Conservation (phyloP, 352 stramenopile genomes). For the Phytopythium kandeliae region DNA sequence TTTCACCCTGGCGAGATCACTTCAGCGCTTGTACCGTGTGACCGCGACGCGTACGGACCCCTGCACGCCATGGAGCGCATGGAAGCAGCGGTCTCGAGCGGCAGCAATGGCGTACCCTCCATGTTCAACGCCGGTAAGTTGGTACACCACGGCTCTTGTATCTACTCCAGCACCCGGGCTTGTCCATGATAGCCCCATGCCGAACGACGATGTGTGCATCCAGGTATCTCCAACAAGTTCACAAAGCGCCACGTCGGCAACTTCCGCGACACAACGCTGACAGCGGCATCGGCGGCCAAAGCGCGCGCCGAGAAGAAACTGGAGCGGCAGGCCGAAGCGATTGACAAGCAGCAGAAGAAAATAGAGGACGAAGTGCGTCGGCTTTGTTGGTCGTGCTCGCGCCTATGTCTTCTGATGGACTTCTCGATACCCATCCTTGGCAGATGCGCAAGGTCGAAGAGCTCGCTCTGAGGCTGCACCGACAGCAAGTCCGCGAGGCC, state of each 20-base stretch:
- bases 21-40: too few species aligned
- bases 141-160: too few species aligned
- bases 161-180: too few species aligned
- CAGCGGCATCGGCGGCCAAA: slow-evolving; percentile 62
- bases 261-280: slow-evolving; percentile 72
- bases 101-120: slow-evolving; percentile 18
- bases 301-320: slow-evolving; percentile 54
- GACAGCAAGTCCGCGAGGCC: slow-evolving; percentile 60
- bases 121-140: slow-evolving; percentile 34
- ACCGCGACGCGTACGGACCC: neutral
- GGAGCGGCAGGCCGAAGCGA: slow-evolving; percentile 55
- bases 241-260: slow-evolving; percentile 63
- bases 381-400: too few species aligned
- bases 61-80: slow-evolving; percentile 22
- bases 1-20: too few species aligned
- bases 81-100: slow-evolving; percentile 13
- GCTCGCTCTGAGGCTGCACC: slow-evolving; percentile 58
- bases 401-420: too few species aligned
- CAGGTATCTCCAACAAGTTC: slow-evolving; percentile 83
- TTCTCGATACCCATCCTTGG: neutral
- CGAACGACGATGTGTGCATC: slow-evolving; percentile 1
- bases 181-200: neutral
- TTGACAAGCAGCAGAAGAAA: slow-evolving; percentile 77
- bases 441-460: slow-evolving; percentile 78
- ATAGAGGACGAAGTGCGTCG: slow-evolving; percentile 57